These are phyloP conservation scores for Arachis monticola DNA, from an alignment of 331 rosid genomes.

Conservation along the genomic window DNA sequence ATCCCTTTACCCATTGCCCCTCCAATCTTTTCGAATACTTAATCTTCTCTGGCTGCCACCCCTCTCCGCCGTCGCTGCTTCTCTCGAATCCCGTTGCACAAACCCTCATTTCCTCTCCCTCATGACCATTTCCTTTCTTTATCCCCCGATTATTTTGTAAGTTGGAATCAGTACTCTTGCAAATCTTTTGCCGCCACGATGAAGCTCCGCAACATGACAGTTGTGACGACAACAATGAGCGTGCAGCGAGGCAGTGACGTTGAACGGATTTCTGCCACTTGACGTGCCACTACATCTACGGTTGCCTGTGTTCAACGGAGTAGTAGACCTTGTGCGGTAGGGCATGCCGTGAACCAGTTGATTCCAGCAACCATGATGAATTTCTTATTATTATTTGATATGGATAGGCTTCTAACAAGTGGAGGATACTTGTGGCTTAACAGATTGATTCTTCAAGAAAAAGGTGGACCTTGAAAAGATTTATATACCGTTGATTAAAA, in stretches of 20 bases:
- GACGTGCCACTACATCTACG: conserved; percentile 94
- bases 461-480: conserved; percentile 74
- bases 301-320: conserved; percentile 81
- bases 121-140: conserved; percentile 58
- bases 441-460: conserved; percentile 88
- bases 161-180: conserved; percentile 77
- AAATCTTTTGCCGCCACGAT: conserved; percentile 54
- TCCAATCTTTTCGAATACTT: conserved; percentile 69
- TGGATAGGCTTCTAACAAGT: conserved; percentile 79
- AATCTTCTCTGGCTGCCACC: conserved; percentile 88
- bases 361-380: conserved; percentile 74
- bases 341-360: conserved; percentile 94
- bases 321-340: conserved; percentile 83
- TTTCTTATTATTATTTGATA: conserved; percentile 68
- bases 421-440: conserved; percentile 84
- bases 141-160: conserved; percentile 57
- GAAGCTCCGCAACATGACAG: conserved; percentile 52
- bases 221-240: conserved; percentile 90
- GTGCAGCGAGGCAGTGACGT: conserved; percentile 74
- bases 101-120: conserved; percentile 62
- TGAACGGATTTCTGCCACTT: conserved; percentile 82
- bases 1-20: conserved; percentile 77
- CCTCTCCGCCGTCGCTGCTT: conserved; percentile 94
- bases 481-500: conserved; percentile 76
- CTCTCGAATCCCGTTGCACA: conserved; percentile 72